phyloP scores from a whole-genome alignment of 768 basidiomycete species.

The Psilocybe sp. region DNA sequence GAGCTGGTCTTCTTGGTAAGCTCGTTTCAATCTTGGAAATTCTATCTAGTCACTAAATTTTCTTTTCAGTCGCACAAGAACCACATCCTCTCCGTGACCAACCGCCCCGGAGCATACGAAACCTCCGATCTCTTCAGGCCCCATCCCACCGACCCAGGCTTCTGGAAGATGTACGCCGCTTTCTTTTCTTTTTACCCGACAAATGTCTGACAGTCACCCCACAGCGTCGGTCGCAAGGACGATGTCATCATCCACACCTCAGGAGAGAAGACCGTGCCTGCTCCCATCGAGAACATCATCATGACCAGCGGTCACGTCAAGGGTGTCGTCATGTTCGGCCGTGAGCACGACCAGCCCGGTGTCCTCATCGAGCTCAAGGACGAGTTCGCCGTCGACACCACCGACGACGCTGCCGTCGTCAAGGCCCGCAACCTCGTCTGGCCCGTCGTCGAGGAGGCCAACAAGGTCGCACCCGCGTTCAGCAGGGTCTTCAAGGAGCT shows the following conservation, averaged over 20 bases:
- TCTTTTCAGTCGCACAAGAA: conserved; percentile 23
- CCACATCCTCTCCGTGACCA: conserved; percentile 32
- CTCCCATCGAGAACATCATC: conserved; percentile 28
- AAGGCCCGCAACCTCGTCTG: conserved; percentile 35
- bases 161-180: conserved; percentile 37
- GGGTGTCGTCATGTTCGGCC: conserved; percentile 44
- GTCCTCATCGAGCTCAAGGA: conserved; percentile 29
- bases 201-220: not conserved
- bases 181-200: not conserved
- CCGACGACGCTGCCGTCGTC: conserved; percentile 18
- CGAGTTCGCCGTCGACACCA: conserved; percentile 22
- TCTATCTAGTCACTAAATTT: not conserved
- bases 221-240: conserved; percentile 39
- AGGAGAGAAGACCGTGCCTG: conserved; percentile 35
- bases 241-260: conserved; percentile 35
- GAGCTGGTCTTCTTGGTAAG: conserved; percentile 35
- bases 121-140: conserved; percentile 39
- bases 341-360: conserved; percentile 30
- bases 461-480: conserved; percentile 38
- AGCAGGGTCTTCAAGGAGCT: conserved; percentile 52
- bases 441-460: conserved; percentile 42
- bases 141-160: conserved; percentile 37
- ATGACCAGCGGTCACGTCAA: conserved; percentile 20
- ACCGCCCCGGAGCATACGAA: conserved; percentile 35
- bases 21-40: not conserved